Base-by-base conservation (phyloP, 1,139 yeast genomes). In the Geotrichum australiense region DNA sequence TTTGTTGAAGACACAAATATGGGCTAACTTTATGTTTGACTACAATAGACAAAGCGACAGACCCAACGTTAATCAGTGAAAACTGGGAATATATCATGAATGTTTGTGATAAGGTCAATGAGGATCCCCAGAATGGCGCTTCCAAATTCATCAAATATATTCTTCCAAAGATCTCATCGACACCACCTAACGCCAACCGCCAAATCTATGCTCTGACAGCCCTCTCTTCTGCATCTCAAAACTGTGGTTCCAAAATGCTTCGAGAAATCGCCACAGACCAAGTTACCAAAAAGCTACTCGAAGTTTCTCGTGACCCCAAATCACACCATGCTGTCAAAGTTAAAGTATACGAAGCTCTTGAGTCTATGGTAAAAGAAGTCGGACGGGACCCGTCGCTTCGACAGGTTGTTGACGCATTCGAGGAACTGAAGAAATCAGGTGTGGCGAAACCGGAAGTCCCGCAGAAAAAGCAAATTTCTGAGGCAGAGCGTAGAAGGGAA, bases 161-260 rank as follows among this genome's bases (percentile, higher is more conserved):
- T 16, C 68, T 71, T 36, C 62, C 68, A 18, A 70, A 89, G 41
- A 64, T 89, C 35, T 66, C 68, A 25, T 68, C 72, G 22, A 68
- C 73, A 35, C 35, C 35, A 8, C 35, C 35, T 4, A 91, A 85
- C 60, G 96, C 95, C 21, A 91, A 89, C 60, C 82, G 83, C 1
- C 76, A 85, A 22, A 66, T 89, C 41, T 71, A 94, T 53, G 63
- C 93, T 0, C 63, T 91, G 41, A 25, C 35, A 0, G 64, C 89
- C 42, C 64, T 85, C 15, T 73, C 77, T 12, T 80, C 96, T 0
- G 62, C 86, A 27, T 95, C 95, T 0, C 96, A 87, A 61, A 91
- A 91, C 59, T 89, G 97, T 64, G 97, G 97, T 1, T 79, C 94
- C 2, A 70, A 87, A 52, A 76, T 84, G 74, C 80, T 79, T 53